Evolutionary conservation across 139 green algal species (phyloP).

Genomic region (Yamagishiella unicocca): DNA sequence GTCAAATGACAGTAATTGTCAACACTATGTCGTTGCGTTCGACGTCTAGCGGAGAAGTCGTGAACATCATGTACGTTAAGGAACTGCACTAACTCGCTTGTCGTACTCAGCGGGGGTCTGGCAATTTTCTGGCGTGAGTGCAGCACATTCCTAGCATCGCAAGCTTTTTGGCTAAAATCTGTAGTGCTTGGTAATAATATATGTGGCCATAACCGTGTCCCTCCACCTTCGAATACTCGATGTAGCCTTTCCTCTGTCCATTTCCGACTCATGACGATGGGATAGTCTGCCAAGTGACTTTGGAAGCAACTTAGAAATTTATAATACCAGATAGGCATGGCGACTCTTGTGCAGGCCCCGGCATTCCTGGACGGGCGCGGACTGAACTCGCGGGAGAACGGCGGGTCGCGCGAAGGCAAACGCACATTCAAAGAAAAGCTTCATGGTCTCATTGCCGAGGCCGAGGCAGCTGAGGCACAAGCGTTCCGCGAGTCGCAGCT

Average conservation of each 20-base stretch:
- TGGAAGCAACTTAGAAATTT: not conserved
- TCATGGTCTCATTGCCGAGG: slow-evolving; percentile 47
- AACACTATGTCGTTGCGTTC: no score
- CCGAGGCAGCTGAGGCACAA: slow-evolving; percentile 44
- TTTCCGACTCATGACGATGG: not conserved
- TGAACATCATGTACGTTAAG: no score
- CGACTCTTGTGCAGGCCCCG: not conserved
- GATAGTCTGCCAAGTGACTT: not conserved
- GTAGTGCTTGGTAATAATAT: no score
- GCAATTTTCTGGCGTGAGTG: no score
- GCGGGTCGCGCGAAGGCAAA: slow-evolving; percentile 36
- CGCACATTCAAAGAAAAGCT: slow-evolving; percentile 67
- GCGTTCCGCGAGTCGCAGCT: slow-evolving; percentile 47
- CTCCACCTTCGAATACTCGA: slow-evolving; percentile 8
- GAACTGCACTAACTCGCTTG: no score
- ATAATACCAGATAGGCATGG: not conserved
- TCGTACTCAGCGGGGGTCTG: no score
- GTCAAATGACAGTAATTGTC: no score
- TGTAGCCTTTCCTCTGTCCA: not conserved
- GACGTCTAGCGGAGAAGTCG: no score
- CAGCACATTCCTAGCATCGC: no score
- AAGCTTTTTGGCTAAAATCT: no score
- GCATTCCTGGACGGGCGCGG: not conserved
- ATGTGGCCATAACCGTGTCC: not conserved
- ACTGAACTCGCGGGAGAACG: not conserved